A percentile compares a stretch with the other conserved stretches of the same genome.
These are phyloP conservation scores for Pseudocercospora eumusae DNA, from an alignment of 2,329 filamentous ascomycete species.

Conservation along the genomic window DNA sequence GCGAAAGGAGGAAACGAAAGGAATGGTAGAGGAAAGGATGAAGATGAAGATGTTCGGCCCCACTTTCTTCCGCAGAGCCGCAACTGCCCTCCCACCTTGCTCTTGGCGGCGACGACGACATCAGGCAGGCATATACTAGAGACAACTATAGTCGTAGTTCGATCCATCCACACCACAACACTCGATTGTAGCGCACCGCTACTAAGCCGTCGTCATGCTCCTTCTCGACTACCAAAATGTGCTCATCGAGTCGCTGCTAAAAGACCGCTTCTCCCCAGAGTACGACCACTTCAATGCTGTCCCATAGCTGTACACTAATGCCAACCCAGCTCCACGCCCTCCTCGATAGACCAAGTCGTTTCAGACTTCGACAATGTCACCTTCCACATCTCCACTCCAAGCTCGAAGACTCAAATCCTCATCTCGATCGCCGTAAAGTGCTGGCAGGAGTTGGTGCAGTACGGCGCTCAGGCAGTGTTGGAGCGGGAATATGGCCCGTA, in stretches of 20 bases:
- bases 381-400: conserved; percentile 96
- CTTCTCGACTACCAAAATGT: conserved; percentile 99
- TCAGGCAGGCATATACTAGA: conserved; percentile 5
- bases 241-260: conserved; percentile 92
- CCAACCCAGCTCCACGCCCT: conserved; percentile 70
- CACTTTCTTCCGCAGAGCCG: neutral
- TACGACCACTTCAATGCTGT: conserved; percentile 25
- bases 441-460: conserved; percentile 86
- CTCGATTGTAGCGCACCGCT: neutral
- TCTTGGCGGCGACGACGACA: conserved; percentile 9
- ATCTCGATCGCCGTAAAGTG: conserved; percentile 95
- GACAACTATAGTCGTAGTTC: neutral
- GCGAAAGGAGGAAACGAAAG: neutral
- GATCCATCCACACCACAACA: neutral
- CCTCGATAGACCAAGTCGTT: conserved; percentile 94
- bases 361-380: conserved; percentile 99
- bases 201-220: conserved; percentile 60
- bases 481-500: conserved; percentile 93
- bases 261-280: conserved; percentile 73
- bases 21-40: neutral
- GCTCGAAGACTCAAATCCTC: conserved; percentile 88
- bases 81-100: neutral
- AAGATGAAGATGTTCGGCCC: neutral
- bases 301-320: conserved; percentile 34
- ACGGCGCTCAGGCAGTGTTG: conserved; percentile 88